Conservation (phyloP, 345 rosid genomes). For the Hibiscus syriacus region DNA sequence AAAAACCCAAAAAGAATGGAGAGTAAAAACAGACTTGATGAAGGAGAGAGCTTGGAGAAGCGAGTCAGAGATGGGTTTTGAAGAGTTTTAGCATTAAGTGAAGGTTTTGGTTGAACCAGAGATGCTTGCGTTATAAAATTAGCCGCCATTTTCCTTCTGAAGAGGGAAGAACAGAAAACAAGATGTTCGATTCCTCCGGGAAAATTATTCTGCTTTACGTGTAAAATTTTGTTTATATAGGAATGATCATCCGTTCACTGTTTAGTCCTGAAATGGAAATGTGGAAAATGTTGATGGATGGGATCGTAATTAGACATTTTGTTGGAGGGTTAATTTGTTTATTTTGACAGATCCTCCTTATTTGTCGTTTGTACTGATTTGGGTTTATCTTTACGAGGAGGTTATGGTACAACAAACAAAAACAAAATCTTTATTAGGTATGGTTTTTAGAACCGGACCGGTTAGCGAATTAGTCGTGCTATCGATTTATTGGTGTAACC, state of each 20-base stretch:
- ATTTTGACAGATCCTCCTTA: no score
- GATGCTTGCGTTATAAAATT: slow-evolving; percentile 16
- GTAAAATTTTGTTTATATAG: neutral
- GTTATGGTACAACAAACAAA: no score
- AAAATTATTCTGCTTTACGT: neutral
- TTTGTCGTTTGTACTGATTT: no score
- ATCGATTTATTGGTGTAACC: no score
- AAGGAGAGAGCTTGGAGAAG: slow-evolving; percentile 6
- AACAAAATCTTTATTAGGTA: no score
- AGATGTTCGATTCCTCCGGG: neutral
- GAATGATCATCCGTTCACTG: neutral
- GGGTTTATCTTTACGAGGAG: no score
- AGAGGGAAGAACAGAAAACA: neutral
- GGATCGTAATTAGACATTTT: no score
- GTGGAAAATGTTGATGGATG: no score
- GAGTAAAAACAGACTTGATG: slow-evolving; percentile 17
- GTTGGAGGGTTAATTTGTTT: no score
- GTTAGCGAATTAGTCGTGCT: no score
- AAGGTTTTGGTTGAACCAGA: slow-evolving; percentile 26
- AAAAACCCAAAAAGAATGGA: neutral
- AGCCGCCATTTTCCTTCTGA: slow-evolving; percentile 27
- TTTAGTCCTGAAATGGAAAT: neutral
- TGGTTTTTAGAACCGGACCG: no score
- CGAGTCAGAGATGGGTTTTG: slow-evolving; percentile 15
- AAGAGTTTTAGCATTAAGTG: slow-evolving; percentile 15